A percentile compares a stretch with the other conserved stretches of the same genome.
phyloP scores from a whole-genome alignment of 345 rosid genomes.

The Heritiera fomes region DNA sequence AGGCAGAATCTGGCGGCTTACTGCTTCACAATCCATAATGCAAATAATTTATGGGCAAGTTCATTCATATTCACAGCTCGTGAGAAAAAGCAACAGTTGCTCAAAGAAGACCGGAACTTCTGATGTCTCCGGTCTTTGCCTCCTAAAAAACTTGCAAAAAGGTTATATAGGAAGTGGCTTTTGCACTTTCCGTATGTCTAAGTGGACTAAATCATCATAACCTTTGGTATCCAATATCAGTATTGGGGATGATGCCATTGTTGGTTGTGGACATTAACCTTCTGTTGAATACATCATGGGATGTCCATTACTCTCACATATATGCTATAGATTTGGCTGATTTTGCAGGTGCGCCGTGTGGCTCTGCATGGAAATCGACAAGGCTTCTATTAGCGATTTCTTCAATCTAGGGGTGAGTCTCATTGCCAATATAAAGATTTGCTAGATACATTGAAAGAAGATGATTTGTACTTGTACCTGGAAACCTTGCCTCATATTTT shows the following conservation, averaged over 20 bases:
- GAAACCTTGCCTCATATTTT: not conserved
- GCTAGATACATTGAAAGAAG: not conserved
- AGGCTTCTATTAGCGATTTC: not conserved
- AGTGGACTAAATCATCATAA: not conserved
- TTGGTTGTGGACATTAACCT: constrained; percentile 9
- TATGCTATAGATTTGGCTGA: not conserved
- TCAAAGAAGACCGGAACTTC: not conserved
- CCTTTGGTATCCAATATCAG: no score
- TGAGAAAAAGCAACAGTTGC: constrained; percentile 13
- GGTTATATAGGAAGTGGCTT: constrained; percentile 11
- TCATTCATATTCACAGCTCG: not conserved
- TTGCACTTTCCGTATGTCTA: constrained; percentile 3
- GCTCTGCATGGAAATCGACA: not conserved
- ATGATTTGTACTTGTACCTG: no score
- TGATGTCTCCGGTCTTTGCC: not conserved
- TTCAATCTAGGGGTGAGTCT: not conserved
- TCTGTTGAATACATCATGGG: constrained; percentile 7
- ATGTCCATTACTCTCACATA: constrained; percentile 3
- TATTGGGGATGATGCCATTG: constrained; percentile 14
- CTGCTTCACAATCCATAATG: no score
- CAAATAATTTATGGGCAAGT: not conserved
- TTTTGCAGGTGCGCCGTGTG: not conserved
- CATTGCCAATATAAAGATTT: not conserved
- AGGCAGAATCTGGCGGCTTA: no score
- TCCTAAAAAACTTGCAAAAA: constrained; percentile 13